Conservation (phyloP, 1,139 yeast genomes). For the Geotrichum reessii region DNA sequence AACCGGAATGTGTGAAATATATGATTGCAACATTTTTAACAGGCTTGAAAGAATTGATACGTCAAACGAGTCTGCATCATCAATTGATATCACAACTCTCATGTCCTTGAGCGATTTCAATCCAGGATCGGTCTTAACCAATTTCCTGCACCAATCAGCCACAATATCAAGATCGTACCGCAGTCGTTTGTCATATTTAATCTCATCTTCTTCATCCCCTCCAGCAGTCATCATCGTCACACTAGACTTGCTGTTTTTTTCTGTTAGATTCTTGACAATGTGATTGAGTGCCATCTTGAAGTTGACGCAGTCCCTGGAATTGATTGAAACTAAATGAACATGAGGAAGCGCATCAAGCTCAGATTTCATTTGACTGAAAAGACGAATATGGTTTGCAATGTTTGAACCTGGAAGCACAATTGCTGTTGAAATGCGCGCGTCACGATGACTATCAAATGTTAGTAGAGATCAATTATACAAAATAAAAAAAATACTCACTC, state of each 20-base stretch:
- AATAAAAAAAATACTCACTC: slow-evolving; percentile 6
- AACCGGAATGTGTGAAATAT: slow-evolving; percentile 38
- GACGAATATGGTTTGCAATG: slow-evolving; percentile 33
- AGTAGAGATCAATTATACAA: neutral
- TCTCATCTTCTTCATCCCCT: slow-evolving; percentile 18
- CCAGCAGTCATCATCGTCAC: neutral
- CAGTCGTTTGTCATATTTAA: slow-evolving; percentile 33
- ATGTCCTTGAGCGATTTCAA: slow-evolving; percentile 24
- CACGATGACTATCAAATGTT: slow-evolving; percentile 19
- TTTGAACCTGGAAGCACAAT: slow-evolving; percentile 35
- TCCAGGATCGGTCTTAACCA: slow-evolving; percentile 19
- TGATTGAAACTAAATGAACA: slow-evolving; percentile 28
- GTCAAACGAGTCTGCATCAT: slow-evolving; percentile 59
- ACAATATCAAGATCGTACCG: slow-evolving; percentile 52
- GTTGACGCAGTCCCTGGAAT: slow-evolving; percentile 35
- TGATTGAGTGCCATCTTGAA: slow-evolving; percentile 37
- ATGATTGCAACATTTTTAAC: slow-evolving; percentile 43
- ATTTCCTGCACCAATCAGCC: slow-evolving; percentile 42
- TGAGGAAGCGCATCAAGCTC: slow-evolving; percentile 19
- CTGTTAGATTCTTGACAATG: slow-evolving; percentile 34
- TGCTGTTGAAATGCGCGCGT: slow-evolving; percentile 29
- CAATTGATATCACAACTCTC: slow-evolving; percentile 47
- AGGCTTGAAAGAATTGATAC: slow-evolving; percentile 48
- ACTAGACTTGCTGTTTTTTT: slow-evolving; percentile 21
- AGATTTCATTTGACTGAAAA: slow-evolving; percentile 29